A percentile compares a stretch with the other conserved stretches of the same genome.
These are phyloP conservation scores for Backusella mclennaniae DNA, from an alignment of 192 early-diverging fungal species.

Conservation along the genomic window DNA sequence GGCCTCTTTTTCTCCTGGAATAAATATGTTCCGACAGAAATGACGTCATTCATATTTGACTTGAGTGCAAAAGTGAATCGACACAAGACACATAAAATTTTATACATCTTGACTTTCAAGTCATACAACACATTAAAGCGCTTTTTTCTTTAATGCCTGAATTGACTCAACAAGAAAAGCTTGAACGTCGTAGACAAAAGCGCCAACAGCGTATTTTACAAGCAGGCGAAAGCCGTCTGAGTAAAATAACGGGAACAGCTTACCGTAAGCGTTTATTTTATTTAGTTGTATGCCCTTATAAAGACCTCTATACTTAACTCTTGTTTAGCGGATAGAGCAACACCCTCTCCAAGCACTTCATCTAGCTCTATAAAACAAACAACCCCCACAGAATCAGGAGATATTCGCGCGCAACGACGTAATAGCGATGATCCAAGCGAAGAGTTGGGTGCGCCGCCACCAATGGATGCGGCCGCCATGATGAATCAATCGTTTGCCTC, in stretches of 20 bases:
- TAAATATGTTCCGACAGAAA: no score
- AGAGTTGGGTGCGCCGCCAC: conserved; percentile 40
- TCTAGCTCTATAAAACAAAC: conserved; percentile 8
- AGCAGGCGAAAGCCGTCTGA: conserved; percentile 28
- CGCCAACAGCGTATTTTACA: conserved; percentile 31
- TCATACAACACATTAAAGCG: no score
- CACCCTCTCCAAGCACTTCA: conserved; percentile 9
- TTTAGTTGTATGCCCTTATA: no score
- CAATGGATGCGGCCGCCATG: not conserved
- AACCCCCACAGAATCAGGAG: not conserved
- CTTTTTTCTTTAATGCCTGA: conserved; percentile 14
- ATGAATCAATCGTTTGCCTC: conserved; percentile 7
- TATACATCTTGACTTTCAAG: no score
- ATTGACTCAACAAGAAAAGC: conserved; percentile 33
- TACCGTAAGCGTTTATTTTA: conserved; percentile 19
- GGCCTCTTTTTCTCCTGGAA: no score
- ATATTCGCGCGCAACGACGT: not conserved
- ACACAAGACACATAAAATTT: no score
- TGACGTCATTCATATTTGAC: no score
- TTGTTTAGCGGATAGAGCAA: conserved; percentile 4
- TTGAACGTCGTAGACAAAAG: conserved; percentile 31
- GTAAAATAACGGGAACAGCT: conserved; percentile 35
- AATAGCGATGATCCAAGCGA: conserved; percentile 50
- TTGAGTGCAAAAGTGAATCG: no score
- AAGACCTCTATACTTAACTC: not conserved